Percentiles rank a stretch among this genome's conserved stretches.
Conservation (phyloP, 768 basidiomycete genomes). For the Boletus tylopilopsis region DNA sequence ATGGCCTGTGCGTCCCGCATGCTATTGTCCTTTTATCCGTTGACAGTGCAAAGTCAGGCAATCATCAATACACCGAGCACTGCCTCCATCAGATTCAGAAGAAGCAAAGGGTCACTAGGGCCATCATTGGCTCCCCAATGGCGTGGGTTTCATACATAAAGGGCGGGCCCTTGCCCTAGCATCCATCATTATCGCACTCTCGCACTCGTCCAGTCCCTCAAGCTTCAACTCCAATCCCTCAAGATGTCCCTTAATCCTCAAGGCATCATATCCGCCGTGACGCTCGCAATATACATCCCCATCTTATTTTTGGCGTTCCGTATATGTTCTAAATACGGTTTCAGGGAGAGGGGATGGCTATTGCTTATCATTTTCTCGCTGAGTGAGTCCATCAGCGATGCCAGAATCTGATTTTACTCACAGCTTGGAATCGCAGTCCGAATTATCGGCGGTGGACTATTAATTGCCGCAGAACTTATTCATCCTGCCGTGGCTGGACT, state of each 20-base stretch:
- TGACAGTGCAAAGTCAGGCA: background rate
- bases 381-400: constrained; percentile 39
- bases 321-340: constrained; percentile 51
- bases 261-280: constrained; percentile 55
- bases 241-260: constrained; percentile 37
- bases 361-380: constrained; percentile 59
- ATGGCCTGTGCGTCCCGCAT: background rate
- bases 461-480: constrained; percentile 50
- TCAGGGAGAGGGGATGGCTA: constrained; percentile 64
- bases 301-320: constrained; percentile 43
- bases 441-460: constrained; percentile 51
- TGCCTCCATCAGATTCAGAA: constrained; percentile 9
- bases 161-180: background rate
- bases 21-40: background rate
- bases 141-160: constrained; percentile 21
- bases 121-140: constrained; percentile 18
- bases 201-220: background rate
- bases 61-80: constrained; percentile 1
- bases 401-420: background rate
- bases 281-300: constrained; percentile 59
- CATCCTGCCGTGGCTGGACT: constrained; percentile 39
- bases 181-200: background rate
- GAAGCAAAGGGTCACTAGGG: background rate
- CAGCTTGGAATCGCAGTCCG: constrained; percentile 43
- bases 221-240: background rate